Base-by-base conservation (phyloP, 805 yeast genomes). In the Wickerhamiella sorbophila region DNA sequence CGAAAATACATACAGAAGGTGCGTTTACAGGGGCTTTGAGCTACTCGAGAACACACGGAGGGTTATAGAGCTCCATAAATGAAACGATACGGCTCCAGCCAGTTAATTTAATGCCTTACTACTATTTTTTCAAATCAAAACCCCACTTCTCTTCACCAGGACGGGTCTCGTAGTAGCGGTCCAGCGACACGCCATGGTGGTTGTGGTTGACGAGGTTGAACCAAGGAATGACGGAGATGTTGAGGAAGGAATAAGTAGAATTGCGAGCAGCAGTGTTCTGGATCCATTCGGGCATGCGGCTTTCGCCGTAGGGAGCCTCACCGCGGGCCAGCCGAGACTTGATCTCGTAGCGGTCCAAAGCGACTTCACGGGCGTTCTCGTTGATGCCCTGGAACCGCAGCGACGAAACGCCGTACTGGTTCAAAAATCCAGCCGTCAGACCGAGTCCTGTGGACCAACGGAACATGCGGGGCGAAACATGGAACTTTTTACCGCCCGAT, bases 161-260 rank as follows among this genome's bases (percentile, higher is more conserved):
- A 5, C 64, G 45, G n/a, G 58, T 55, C 48, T 57, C 66, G 46
- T 60, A 61, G 51, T 76, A 79, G 54, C 67, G 75, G 54, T 68
- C 67, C 45, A 79, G 65, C 54, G 77, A 79, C 45, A 81, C 75
- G 20, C 88, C 91, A 60, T 83, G 94, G 64, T 75, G 77, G 51
- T 82, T 85, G 61, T 83, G 94, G 58, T 75, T 64, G 37, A 76
- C 85, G 48, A 80, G 65, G 63, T 84, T 84, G 67, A 84, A 82
- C 84, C 85, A 77, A 19, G 94, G 94, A 53, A 83, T 59, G 46
- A 80, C 56, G 43, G 75, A 71, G 52, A 77, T 57, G 42, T 68
- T 63, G 44, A 74, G 59, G 54, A 74, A 75, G 5, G 93, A 74
- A 56, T 75, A 75, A 51, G 77, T 79, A 19, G 91, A 78, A 67